A percentile compares a stretch with the other conserved stretches of the same genome.
These are phyloP conservation scores for Acanthamoeba divionensis DNA, from an alignment of 208 protist species.

Conservation along the genomic window DNA sequence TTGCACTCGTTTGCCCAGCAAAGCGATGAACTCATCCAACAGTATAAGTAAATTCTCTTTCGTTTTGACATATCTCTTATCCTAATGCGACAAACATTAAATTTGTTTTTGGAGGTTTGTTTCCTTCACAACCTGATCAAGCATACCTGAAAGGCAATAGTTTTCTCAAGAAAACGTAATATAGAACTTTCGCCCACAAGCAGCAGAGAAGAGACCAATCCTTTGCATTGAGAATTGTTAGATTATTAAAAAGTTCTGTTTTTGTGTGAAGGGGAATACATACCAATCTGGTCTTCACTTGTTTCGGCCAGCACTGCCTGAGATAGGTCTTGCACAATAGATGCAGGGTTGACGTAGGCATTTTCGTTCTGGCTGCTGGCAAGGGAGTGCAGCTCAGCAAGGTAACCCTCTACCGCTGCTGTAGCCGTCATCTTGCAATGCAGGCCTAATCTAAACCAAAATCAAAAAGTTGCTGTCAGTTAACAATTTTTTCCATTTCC, in stretches of 20 bases:
- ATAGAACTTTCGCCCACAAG: conserved; percentile 22
- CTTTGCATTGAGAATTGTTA: not conserved
- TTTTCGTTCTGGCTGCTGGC: not conserved
- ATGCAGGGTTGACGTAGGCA: conserved; percentile 11
- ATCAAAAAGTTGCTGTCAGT: too few relatives aligned
- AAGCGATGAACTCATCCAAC: conserved; percentile 28
- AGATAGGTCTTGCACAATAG: conserved; percentile 16
- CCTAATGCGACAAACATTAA: too few relatives aligned
- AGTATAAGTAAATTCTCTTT: conserved; percentile 51
- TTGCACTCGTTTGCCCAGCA: conserved; percentile 45
- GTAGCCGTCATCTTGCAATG: too few relatives aligned
- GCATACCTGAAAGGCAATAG: not conserved
- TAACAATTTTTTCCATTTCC: too few relatives aligned
- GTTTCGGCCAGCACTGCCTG: not conserved
- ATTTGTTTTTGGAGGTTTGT: too few relatives aligned
- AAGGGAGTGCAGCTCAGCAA: conserved; percentile 11
- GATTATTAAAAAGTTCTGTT: not conserved
- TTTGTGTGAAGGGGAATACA: not conserved
- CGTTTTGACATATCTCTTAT: conserved; percentile 38
- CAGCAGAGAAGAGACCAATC: not conserved
- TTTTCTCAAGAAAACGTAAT: conserved; percentile 31
- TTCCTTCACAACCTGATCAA: too few relatives aligned
- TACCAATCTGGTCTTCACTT: conserved; percentile 25
- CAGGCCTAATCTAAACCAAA: conserved; percentile 22
- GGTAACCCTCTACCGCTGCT: conserved; percentile 20